Conservation (phyloP, 2,329 filamentous ascomycete genomes). For the Trichoderma brevicompactum region DNA sequence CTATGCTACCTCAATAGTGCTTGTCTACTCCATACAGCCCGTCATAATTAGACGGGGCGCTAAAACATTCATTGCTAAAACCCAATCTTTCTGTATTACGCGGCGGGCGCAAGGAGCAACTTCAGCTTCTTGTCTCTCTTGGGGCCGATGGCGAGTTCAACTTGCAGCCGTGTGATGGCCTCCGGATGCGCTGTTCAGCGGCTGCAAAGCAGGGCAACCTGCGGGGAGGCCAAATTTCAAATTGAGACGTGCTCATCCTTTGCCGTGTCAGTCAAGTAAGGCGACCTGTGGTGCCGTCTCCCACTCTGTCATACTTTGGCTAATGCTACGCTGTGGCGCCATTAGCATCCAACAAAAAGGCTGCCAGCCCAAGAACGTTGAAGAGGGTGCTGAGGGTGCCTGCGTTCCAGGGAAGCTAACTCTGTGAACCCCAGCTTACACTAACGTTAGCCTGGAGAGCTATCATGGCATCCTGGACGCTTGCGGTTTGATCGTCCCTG, state of each 20-base stretch:
- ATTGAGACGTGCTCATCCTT: neutral
- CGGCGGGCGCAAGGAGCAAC: constrained; percentile 10
- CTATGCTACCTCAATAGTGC: neutral
- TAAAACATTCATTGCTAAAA: neutral
- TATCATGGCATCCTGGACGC: constrained; percentile 19
- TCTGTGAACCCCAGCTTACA: constrained; percentile 20
- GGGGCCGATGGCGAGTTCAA: too few species aligned
- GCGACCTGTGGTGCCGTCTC: too few species aligned
- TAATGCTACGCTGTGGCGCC: constrained; percentile 17
- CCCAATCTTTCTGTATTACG: neutral
- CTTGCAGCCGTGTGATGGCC: too few species aligned
- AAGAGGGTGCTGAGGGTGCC: constrained; percentile 2
- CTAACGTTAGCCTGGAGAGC: constrained; percentile 17
- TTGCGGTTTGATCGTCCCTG: constrained; percentile 16
- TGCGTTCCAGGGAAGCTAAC: constrained; percentile 3
- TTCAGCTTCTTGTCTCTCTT: neutral
- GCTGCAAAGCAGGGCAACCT: neutral
- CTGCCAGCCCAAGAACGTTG: neutral
- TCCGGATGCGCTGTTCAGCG: neutral
- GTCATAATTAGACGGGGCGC: neutral
- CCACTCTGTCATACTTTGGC: constrained; percentile 5
- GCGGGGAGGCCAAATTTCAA: neutral
- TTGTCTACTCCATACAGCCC: neutral
- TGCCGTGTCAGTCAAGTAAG: too few species aligned
- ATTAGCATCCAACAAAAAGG: constrained; percentile 5